Conservation (phyloP, 257 asterid species). For the Capsicum chinense region DNA sequence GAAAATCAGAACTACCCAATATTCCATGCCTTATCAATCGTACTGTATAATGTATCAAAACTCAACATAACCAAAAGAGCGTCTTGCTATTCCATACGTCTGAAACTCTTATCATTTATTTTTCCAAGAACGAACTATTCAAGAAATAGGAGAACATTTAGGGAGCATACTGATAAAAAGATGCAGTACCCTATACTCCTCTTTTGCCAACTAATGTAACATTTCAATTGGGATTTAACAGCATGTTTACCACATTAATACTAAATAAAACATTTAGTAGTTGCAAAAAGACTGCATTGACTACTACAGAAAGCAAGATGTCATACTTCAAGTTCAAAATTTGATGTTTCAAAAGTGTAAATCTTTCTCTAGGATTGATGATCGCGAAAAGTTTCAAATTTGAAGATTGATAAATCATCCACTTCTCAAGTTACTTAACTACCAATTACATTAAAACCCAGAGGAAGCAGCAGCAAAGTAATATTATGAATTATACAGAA, state of each 20-base stretch:
- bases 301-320: background rate
- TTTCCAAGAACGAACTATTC: constrained; percentile 19
- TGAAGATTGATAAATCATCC: constrained; percentile 9
- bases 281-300: background rate
- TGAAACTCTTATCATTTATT: background rate
- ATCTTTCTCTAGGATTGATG: background rate
- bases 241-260: background rate
- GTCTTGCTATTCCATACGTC: background rate
- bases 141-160: background rate
- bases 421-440: constrained; percentile 9
- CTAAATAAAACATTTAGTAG: constrained; percentile 11
- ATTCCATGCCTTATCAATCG: background rate
- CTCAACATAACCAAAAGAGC: background rate
- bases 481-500: background rate
- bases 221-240: background rate
- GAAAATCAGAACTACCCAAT: constrained; percentile 8
- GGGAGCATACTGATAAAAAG: background rate
- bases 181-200: background rate
- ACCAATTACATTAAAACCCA: background rate
- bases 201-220: background rate
- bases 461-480: background rate
- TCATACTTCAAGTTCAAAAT: background rate
- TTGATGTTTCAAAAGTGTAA: constrained; percentile 11
- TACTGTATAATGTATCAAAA: background rate
- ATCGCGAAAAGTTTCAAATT: background rate